Base-by-base conservation (phyloP, 441 rosid genomes). In the Adansonia rubrostipa region DNA sequence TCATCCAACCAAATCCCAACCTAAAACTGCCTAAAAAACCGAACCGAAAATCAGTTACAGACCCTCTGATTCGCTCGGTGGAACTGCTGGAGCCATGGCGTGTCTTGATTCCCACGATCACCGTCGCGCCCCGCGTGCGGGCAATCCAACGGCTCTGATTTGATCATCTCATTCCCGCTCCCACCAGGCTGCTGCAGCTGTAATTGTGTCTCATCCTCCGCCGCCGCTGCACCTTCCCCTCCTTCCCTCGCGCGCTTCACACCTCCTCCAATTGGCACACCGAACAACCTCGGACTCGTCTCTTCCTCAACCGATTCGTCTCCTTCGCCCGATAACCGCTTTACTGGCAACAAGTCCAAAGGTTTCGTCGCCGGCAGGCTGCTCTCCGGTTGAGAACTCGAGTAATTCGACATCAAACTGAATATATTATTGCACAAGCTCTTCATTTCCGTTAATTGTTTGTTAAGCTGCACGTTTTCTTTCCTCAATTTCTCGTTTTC, bases 401-500 rank as follows among this genome's bases (percentile, higher is more conserved):
- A 77, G 83, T 83, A 90, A 22, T 20, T 86, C 0, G 90, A 84
- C 86, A 89, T 78, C 82, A 90, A 74, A 6, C 20, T 62, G 45
- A 86, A 82, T 10, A 90, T 90, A 17, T 77, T 88, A 63, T 83
- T 85, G 79, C 89, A 89, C 3, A 90, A 77, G 57, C 82, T 84
- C 71, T 88, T 89, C 90, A 90, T 85, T 71, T 86, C 87, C 19
- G 84, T 6, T 6, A 90, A 72, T 76, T 90, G 89, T 53, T 86
- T 77, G 56, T 74, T 85, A 4, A 90, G 81, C 80, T 85, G 85
- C 17, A 78, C 69, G 81, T 90, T 90, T 75, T 84, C 90, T 56
- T 70, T 89, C 77, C 87, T 79, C 75, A 90, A 79, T 81, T 90
- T 86, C 84, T 87, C 92, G 86, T 90, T 90, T 83, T 90, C 94